Evolutionary conservation across 495 filamentous ascomycete genomes (phyloP), one percentile per base, ranked within the genome.

Genomic region (Saxispiralis lemnorum): DNA sequence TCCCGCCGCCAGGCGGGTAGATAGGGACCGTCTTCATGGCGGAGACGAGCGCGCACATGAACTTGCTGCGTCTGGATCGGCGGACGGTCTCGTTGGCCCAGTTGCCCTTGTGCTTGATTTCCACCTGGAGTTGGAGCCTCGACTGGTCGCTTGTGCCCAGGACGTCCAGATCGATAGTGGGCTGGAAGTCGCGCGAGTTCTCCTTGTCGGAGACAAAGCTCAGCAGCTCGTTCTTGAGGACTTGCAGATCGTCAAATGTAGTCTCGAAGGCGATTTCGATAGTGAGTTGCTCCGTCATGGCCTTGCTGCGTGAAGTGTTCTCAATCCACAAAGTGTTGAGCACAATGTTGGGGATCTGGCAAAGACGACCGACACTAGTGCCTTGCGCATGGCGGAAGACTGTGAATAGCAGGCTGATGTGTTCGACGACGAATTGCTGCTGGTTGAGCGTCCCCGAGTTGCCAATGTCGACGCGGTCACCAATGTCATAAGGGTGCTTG

Each of bases 401-500:
- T n/a, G 82, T 87, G 64, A 79, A 97, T 7, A 97, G 72, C 14
- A 97, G 71, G 6, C 84, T 92, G 51, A 97, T 96, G 57, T 88
- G 83, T 62, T 95, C 83, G 16, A 97, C 88, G 7, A 80, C 63
- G 43, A 89, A 72, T 52, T 79, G 72, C 52, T 82, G 72, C 43
- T 70, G 68, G 15, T 64, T 64, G 10, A 33, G 19, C 2, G 7
- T 38, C 7, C 43, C 43, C 4, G 35, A n/a, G 6, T 38, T 14
- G 9, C 42, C 44, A 51, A 97, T 78, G 53, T 95, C 85, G 30
- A 96, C 80, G 16, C 89, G 82, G 56, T 97, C 89, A 33, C 89
- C 84, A 18, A 95, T 83, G 58, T 97, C 89, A 58, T 72, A 83
- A 1, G 79, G 86, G 53, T 94, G 89, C 63, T 97, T 97, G 69